Percentiles rank a stretch among this genome's conserved stretches.
Conservation (phyloP, 805 yeast species). For the Kurtzmaniella fragi region DNA sequence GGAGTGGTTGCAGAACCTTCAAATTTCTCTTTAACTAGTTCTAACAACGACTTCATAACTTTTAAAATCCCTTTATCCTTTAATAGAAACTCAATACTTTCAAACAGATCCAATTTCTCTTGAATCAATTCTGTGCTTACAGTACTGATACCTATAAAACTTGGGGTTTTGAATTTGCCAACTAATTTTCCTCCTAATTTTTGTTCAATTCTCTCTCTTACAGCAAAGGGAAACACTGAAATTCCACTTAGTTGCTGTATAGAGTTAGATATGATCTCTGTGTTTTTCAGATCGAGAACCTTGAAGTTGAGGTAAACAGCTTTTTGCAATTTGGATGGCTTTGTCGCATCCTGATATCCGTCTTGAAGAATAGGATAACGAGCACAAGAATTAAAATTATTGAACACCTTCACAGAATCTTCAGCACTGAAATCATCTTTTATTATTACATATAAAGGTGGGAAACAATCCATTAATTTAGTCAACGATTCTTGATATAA, state of each 20-base stretch:
- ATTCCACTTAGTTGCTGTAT: constrained; percentile 52
- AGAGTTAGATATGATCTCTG: constrained; percentile 38
- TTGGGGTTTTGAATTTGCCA: constrained; percentile 46
- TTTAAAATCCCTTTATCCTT: constrained; percentile 43
- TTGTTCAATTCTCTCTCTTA: constrained; percentile 50
- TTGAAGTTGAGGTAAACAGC: constrained; percentile 50
- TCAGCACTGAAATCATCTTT: constrained; percentile 21
- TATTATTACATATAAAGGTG: constrained; percentile 39
- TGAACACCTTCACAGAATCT: constrained; percentile 47
- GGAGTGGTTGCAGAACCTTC: constrained; percentile 27
- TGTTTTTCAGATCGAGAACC: constrained; percentile 17
- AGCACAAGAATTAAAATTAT: constrained; percentile 59
- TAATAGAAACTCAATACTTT: constrained; percentile 31
- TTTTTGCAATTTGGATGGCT: constrained; percentile 58
- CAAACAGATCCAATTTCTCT: constrained; percentile 24
- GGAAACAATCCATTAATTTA: constrained; percentile 50
- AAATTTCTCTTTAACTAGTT: constrained; percentile 43
- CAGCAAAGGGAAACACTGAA: constrained; percentile 55
- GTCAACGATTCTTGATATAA: constrained; percentile 58
- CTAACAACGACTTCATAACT: constrained; percentile 46
- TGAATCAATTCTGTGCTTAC: constrained; percentile 39
- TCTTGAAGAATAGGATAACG: constrained; percentile 70
- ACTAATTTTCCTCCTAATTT: constrained; percentile 36
- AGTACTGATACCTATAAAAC: constrained; percentile 58
- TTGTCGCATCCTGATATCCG: constrained; percentile 44